Percentiles rank a stretch among this genome's conserved stretches.
Conservation (phyloP, 805 yeast genomes). For the Metschnikowia kunwiensis region DNA sequence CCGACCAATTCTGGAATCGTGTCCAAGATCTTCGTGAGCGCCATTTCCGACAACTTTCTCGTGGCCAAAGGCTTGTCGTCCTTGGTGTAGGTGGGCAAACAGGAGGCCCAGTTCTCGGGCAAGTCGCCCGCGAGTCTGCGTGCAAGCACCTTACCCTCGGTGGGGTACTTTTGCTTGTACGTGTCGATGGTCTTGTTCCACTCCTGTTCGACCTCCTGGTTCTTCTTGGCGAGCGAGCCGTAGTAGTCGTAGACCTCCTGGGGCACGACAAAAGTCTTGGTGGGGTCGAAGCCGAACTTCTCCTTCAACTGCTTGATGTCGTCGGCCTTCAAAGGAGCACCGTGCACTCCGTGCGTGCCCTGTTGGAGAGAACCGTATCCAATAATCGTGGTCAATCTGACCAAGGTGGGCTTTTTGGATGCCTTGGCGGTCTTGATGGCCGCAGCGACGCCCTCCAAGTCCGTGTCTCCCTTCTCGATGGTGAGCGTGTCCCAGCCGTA, state of each 20-base stretch:
- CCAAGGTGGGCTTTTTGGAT: slow-evolving; percentile 84
- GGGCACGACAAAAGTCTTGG: slow-evolving; percentile 73
- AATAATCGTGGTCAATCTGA: slow-evolving; percentile 85
- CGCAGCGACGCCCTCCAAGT: slow-evolving; percentile 62
- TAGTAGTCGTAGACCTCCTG: slow-evolving; percentile 76
- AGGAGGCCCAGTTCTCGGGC: slow-evolving; percentile 77
- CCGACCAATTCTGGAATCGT: slow-evolving; percentile 86
- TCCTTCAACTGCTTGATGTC: slow-evolving; percentile 84
- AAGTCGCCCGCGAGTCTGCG: slow-evolving; percentile 77
- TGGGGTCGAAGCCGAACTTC: slow-evolving; percentile 86
- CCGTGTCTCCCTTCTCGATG: slow-evolving; percentile 79
- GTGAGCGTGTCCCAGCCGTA: slow-evolving; percentile 90
- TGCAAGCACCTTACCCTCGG: slow-evolving; percentile 69
- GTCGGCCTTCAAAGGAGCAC: slow-evolving; percentile 91
- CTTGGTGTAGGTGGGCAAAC: slow-evolving; percentile 77
- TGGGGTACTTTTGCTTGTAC: slow-evolving; percentile 70
- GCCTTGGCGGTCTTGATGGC: slow-evolving; percentile 83
- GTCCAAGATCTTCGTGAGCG: slow-evolving; percentile 58
- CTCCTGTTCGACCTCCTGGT: slow-evolving; percentile 64
- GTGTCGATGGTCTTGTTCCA: slow-evolving; percentile 67
- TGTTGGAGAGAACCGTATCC: slow-evolving; percentile 86
- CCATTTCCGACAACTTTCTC: slow-evolving; percentile 88
- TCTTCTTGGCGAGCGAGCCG: slow-evolving; percentile 53
- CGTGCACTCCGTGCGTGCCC: slow-evolving; percentile 93
- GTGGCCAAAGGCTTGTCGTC: slow-evolving; percentile 83